Conservation (phyloP, 306 rosid species). For the Ziziphus jujuba region DNA sequence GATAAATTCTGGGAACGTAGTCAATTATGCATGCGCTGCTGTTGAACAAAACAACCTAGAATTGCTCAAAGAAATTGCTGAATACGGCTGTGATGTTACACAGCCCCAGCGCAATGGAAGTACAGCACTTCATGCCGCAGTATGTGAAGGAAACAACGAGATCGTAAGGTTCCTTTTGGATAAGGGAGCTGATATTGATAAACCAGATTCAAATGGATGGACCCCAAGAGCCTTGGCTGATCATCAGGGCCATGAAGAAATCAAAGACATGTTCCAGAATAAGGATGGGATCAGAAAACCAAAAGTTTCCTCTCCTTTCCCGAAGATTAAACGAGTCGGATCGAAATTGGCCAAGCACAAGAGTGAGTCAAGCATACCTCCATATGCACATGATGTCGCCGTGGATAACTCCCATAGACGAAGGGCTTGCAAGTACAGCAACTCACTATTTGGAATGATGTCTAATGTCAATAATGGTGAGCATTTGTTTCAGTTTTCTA, state of each 20-base stretch:
- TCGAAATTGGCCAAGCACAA: slow-evolving; percentile 26
- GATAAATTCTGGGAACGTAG: slow-evolving; percentile 29
- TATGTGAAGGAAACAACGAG: slow-evolving; percentile 48
- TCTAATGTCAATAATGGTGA: slow-evolving; percentile 48
- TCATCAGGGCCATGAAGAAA: slow-evolving; percentile 53
- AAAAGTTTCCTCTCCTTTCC: neutral
- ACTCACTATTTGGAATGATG: slow-evolving; percentile 67
- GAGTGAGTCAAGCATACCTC: slow-evolving; percentile 37
- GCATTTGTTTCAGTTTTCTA: slow-evolving; percentile 1
- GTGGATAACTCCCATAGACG: slow-evolving; percentile 25
- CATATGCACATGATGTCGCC: slow-evolving; percentile 21
- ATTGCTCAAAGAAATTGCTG: slow-evolving; percentile 42
- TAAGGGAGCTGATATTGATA: slow-evolving; percentile 52
- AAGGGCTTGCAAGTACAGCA: slow-evolving; percentile 36
- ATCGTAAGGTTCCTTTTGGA: slow-evolving; percentile 50
- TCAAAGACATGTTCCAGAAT: slow-evolving; percentile 35
- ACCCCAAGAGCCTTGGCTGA: slow-evolving; percentile 57
- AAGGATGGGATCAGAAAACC: slow-evolving; percentile 8
- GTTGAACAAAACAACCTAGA: slow-evolving; percentile 49
- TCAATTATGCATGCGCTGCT: slow-evolving; percentile 45
- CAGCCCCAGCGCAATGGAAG: slow-evolving; percentile 32
- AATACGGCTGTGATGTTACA: slow-evolving; percentile 43
- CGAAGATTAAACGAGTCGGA: neutral
- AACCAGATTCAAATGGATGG: slow-evolving; percentile 50
- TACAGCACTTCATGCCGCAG: slow-evolving; percentile 65